Conservation (phyloP, 1,139 yeast genomes). For the Candida sp. region DNA sequence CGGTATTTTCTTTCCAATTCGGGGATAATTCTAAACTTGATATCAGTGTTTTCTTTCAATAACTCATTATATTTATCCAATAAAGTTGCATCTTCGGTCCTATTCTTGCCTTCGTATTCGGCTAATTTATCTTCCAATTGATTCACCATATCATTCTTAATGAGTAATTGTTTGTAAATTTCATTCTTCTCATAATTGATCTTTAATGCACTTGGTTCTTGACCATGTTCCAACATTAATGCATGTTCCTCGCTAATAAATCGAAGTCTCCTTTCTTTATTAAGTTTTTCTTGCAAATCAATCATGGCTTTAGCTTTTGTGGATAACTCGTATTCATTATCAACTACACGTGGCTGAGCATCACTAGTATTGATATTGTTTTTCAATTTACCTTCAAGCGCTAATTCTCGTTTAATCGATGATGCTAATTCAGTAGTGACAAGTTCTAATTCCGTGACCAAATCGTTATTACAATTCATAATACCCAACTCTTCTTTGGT, state of each 20-base stretch:
- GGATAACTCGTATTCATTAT: slow-evolving; percentile 26
- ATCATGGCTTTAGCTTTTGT: slow-evolving; percentile 46
- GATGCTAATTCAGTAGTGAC: slow-evolving; percentile 72
- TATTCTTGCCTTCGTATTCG: slow-evolving; percentile 20
- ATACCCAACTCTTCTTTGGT: slow-evolving; percentile 61
- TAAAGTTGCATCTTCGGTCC: slow-evolving; percentile 19
- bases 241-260: slow-evolving; percentile 72
- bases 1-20: slow-evolving; percentile 30
- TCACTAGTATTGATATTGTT: slow-evolving; percentile 8
- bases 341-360: slow-evolving; percentile 11
- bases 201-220: slow-evolving; percentile 51
- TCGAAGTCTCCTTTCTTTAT: slow-evolving; percentile 62
- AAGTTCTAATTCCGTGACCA: slow-evolving; percentile 61
- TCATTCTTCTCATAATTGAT: slow-evolving; percentile 57
- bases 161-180: slow-evolving; percentile 41
- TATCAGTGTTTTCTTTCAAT: slow-evolving; percentile 39
- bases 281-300: slow-evolving; percentile 53
- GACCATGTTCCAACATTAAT: slow-evolving; percentile 51
- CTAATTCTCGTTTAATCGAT: slow-evolving; percentile 64
- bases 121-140: slow-evolving; percentile 41
- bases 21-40: slow-evolving; percentile 40
- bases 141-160: slow-evolving; percentile 45
- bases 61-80: slow-evolving; percentile 37
- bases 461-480: slow-evolving; percentile 53
- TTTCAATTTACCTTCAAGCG: slow-evolving; percentile 47